These are phyloP conservation scores for Candida suzukii DNA, from an alignment of 805 yeast species.

Conservation along the genomic window DNA sequence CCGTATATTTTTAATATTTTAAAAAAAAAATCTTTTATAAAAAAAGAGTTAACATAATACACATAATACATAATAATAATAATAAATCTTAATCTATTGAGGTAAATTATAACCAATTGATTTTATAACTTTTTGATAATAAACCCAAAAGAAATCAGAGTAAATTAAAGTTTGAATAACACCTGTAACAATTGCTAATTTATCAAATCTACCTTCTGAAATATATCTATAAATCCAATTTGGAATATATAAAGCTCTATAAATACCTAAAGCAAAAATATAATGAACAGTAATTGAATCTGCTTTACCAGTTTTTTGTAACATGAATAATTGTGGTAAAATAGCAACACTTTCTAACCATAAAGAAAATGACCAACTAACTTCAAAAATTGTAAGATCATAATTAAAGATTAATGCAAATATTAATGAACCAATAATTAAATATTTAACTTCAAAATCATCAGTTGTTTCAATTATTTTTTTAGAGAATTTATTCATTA, in stretches of 20 bases:
- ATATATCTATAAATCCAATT: conserved; percentile 90
- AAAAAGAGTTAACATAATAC: no score
- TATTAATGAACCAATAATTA: conserved; percentile 56
- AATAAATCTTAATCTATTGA: conserved; percentile 16
- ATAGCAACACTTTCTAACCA: conserved; percentile 94
- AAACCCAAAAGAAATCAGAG: conserved; percentile 93
- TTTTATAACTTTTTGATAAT: conserved; percentile 74
- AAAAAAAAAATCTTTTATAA: no score
- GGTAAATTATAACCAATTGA: conserved; percentile 67
- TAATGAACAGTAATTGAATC: conserved; percentile 85
- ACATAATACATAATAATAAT: no score
- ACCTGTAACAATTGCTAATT: conserved; percentile 71
- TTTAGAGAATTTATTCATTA: conserved; percentile 58
- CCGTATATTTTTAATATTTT: no score
- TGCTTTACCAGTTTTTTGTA: conserved; percentile 85
- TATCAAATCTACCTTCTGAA: conserved; percentile 58
- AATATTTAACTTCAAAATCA: conserved; percentile 66
- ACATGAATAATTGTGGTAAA: conserved; percentile 84
- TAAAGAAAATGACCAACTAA: conserved; percentile 80
- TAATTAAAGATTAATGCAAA: conserved; percentile 57
- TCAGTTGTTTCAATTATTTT: conserved; percentile 57
- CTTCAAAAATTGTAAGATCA: conserved; percentile 53
- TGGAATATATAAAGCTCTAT: conserved; percentile 85
- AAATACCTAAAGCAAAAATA: conserved; percentile 86
- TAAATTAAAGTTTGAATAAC: conserved; percentile 79